Evolutionary conservation across 768 basidiomycete genomes (phyloP).

Genomic region (Collybia sp.): DNA sequence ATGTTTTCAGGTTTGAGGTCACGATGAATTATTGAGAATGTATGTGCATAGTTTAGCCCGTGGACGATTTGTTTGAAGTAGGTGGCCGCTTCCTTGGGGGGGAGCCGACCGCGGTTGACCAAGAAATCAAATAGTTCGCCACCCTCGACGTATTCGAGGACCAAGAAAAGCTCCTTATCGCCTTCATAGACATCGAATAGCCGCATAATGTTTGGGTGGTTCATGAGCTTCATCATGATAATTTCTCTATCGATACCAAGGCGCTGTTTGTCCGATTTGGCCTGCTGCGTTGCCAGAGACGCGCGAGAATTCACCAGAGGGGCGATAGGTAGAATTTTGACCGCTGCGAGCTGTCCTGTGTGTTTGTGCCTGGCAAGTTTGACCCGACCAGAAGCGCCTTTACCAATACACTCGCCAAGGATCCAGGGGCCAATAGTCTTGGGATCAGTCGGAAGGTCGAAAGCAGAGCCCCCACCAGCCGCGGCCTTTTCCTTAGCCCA

Average conservation of each 20-base stretch:
- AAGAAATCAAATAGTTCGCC: slow-evolving; percentile 97
- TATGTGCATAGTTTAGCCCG: slow-evolving; percentile 94
- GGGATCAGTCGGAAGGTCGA: slow-evolving; percentile 83
- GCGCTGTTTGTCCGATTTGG: slow-evolving; percentile 75
- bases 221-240: slow-evolving; percentile 99
- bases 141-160: slow-evolving; percentile 93
- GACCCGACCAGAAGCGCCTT: slow-evolving; percentile 91
- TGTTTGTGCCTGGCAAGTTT: slow-evolving; percentile 85
- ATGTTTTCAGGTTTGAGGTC: slow-evolving; percentile 99
- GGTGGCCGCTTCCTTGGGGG: slow-evolving; percentile 75
- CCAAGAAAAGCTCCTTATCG: slow-evolving; percentile 84
- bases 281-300: slow-evolving; percentile 59
- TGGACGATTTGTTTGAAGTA: slow-evolving; percentile 97
- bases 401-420: slow-evolving; percentile 90
- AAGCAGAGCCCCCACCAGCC: slow-evolving; percentile 64
- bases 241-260: slow-evolving; percentile 92
- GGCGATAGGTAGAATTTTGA: slow-evolving; percentile 90
- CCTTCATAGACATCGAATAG: slow-evolving; percentile 97
- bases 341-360: slow-evolving; percentile 89
- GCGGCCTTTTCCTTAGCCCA: slow-evolving; percentile 88
- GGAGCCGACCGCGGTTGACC: slow-evolving; percentile 81
- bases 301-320: slow-evolving; percentile 70
- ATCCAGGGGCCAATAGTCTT: slow-evolving; percentile 88
- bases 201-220: slow-evolving; percentile 94
- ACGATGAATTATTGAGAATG: slow-evolving; percentile 96